A percentile compares a stretch with the other conserved stretches of the same genome.
Conservation (phyloP, 345 rosid genomes). For the Anacardium occidentale region DNA sequence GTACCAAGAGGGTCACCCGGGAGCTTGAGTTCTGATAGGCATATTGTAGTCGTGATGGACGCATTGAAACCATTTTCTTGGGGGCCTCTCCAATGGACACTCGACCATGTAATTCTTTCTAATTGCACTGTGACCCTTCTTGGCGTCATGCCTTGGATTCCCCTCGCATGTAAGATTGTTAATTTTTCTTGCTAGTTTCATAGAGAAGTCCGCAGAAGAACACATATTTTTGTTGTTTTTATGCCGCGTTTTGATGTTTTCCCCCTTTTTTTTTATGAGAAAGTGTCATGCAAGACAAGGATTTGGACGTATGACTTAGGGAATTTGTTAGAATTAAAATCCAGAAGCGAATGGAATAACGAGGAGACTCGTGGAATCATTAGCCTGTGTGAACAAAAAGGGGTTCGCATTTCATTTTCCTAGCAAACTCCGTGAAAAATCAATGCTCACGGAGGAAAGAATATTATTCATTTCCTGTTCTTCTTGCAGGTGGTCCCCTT, state of each 20-base stretch:
- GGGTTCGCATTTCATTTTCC: slow-evolving; percentile 10
- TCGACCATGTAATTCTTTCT: slow-evolving; percentile 21
- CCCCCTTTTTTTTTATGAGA: neutral
- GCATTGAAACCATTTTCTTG: slow-evolving; percentile 32
- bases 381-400: slow-evolving; percentile 32
- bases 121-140: slow-evolving; percentile 32
- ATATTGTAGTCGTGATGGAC: slow-evolving; percentile 37
- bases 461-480: too few relatives aligned
- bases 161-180: slow-evolving; percentile 27
- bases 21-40: slow-evolving; percentile 6
- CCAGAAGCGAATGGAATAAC: slow-evolving; percentile 18
- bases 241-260: too few relatives aligned
- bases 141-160: slow-evolving; percentile 38
- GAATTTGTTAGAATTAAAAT: slow-evolving; percentile 26
- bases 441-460: neutral
- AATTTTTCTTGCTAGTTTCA: too few relatives aligned
- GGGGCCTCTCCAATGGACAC: slow-evolving; percentile 29
- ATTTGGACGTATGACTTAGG: slow-evolving; percentile 30
- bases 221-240: neutral
- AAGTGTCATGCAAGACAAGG: slow-evolving; percentile 37
- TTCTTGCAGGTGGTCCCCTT: slow-evolving; percentile 34
- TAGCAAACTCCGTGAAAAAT: neutral
- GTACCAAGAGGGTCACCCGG: slow-evolving; percentile 25
- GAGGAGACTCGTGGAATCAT: slow-evolving; percentile 25
- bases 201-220: too few relatives aligned